A percentile compares a stretch with the other conserved stretches of the same genome.
Conservation (phyloP, 1,284 basidiomycete genomes). For the Papiliotrema terrestris region DNA sequence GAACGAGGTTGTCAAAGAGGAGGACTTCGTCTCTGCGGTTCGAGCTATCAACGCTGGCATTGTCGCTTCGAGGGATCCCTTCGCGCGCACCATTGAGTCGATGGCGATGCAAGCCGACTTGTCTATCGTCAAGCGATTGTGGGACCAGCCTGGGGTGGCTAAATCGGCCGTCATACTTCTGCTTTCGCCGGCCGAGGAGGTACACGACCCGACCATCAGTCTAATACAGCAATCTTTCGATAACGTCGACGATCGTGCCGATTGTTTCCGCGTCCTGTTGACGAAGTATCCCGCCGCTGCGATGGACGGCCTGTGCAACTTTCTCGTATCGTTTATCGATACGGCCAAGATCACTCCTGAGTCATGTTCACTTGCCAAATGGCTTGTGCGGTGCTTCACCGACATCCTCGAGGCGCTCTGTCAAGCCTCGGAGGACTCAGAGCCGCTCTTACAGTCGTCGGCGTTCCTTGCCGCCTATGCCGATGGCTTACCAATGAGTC, state of each 20-base stretch:
- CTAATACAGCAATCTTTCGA: slow-evolving; percentile 77
- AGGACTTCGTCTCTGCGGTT: slow-evolving; percentile 40
- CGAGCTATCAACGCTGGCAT: slow-evolving; percentile 60
- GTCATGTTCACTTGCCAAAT: slow-evolving; percentile 77
- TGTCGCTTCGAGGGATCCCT: slow-evolving; percentile 58
- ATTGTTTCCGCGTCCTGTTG: slow-evolving; percentile 76
- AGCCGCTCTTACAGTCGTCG: slow-evolving; percentile 36
- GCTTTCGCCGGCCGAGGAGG: slow-evolving; percentile 70
- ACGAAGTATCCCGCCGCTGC: slow-evolving; percentile 61
- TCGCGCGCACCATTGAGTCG: slow-evolving; percentile 60
- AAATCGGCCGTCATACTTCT: slow-evolving; percentile 64
- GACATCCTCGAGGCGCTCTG: slow-evolving; percentile 86
- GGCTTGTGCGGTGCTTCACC: slow-evolving; percentile 82
- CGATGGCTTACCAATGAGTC: slow-evolving; percentile 47
- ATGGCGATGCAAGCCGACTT: slow-evolving; percentile 57
- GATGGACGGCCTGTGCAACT: slow-evolving; percentile 64
- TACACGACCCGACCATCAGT: slow-evolving; percentile 69
- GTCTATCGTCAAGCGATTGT: slow-evolving; percentile 56
- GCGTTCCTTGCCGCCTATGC: slow-evolving; percentile 51
- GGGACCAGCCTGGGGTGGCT: slow-evolving; percentile 53
- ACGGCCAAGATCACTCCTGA: slow-evolving; percentile 68
- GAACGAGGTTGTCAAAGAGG: slow-evolving; percentile 31
- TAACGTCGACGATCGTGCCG: slow-evolving; percentile 77
- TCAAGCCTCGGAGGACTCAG: slow-evolving; percentile 55
- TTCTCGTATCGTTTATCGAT: slow-evolving; percentile 63